phyloP scores from a whole-genome alignment of 176 grass and related monocot genomes.

The Triticum urartu region DNA sequence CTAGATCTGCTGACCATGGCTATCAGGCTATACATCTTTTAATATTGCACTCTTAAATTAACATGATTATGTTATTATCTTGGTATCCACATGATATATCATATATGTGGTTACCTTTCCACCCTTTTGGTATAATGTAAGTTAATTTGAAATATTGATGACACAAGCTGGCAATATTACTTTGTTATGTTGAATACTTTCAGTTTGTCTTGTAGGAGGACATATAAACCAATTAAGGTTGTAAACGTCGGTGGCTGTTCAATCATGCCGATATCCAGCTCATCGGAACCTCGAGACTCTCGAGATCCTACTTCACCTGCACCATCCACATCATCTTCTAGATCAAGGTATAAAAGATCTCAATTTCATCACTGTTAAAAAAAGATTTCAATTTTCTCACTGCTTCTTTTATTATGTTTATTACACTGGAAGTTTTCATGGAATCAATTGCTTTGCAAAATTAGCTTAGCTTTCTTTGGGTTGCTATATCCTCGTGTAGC shows the following conservation, averaged over 20 bases:
- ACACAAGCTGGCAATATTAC: constrained; percentile 4
- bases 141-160: constrained; percentile 3
- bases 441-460: constrained; percentile 8
- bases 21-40: constrained; percentile 16
- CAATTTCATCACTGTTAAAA: background rate
- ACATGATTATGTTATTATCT: background rate
- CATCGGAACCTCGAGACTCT: constrained; percentile 34
- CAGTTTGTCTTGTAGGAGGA: constrained; percentile 30
- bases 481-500: constrained; percentile 12
- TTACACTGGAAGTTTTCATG: background rate
- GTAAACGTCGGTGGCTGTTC: constrained; percentile 27
- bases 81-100: constrained; percentile 28
- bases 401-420: background rate
- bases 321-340: constrained; percentile 69
- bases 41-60: background rate
- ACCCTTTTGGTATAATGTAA: background rate
- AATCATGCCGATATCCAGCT: constrained; percentile 53
- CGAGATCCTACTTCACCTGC: constrained; percentile 49
- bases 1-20: background rate
- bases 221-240: constrained; percentile 21
- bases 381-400: background rate
- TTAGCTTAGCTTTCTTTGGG: constrained; percentile 16
- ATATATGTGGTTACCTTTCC: background rate
- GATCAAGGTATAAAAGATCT: constrained; percentile 65
- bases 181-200: constrained; percentile 29